These are phyloP conservation scores for Henckelia pumila DNA, from an alignment of 257 asterid genomes.

Conservation along the genomic window DNA sequence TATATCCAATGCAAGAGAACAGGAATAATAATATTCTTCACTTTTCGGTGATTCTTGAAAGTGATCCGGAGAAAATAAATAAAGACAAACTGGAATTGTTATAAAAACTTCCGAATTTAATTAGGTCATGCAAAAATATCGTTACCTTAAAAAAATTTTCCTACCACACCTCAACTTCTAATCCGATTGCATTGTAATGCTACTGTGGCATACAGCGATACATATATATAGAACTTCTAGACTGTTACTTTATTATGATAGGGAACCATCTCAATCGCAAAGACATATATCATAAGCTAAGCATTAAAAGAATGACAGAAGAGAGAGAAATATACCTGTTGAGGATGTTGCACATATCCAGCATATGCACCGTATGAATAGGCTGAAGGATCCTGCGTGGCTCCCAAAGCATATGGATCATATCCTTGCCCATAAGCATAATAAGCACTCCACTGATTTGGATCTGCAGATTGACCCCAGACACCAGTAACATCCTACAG, in stretches of 20 bases:
- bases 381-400: conserved; percentile 76
- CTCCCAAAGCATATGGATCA: conserved; percentile 86
- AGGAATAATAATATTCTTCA: neutral
- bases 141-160: conserved; percentile 6
- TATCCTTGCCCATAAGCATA: conserved; percentile 96
- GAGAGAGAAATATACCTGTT: conserved; percentile 47
- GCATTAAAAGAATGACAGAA: neutral
- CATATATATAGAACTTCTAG: neutral
- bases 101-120: no score
- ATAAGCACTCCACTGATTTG: conserved; percentile 77
- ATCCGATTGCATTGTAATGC: neutral
- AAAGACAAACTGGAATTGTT: neutral
- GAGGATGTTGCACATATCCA: conserved; percentile 77
- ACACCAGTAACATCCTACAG: conserved; percentile 60
- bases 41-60: neutral
- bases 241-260: neutral
- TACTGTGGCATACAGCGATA: neutral
- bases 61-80: neutral
- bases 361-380: conserved; percentile 86
- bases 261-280: conserved; percentile 5
- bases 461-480: conserved; percentile 83
- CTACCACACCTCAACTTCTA: conserved; percentile 11
- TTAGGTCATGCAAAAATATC: neutral
- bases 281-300: conserved; percentile 8
- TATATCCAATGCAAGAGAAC: conserved; percentile 2